Conservation (phyloP, 805 yeast genomes). For the Candida easanensis region DNA sequence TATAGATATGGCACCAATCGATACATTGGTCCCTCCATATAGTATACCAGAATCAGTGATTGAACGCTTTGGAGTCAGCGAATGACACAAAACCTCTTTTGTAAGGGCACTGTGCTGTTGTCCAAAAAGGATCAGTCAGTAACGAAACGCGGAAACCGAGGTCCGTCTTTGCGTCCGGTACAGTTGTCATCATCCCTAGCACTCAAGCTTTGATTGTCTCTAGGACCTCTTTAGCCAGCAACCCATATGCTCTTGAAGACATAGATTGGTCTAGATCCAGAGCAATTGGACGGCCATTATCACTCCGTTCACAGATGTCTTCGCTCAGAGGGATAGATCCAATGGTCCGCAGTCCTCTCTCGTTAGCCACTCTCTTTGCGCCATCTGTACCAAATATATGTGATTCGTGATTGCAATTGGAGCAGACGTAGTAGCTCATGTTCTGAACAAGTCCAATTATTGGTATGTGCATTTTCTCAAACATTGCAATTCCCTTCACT, state of each 20-base stretch:
- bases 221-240: conserved; percentile 43
- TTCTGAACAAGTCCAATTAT: conserved; percentile 77
- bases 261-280: conserved; percentile 38
- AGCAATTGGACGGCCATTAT: conserved; percentile 63
- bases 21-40: no score
- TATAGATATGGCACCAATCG: background rate
- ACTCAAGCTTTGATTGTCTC: background rate
- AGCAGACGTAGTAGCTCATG: conserved; percentile 76
- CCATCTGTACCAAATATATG: conserved; percentile 72
- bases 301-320: conserved; percentile 58
- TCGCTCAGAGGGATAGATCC: conserved; percentile 69
- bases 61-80: no score
- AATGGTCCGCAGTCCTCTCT: conserved; percentile 46
- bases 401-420: conserved; percentile 69
- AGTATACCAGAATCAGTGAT: no score
- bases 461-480: conserved; percentile 66
- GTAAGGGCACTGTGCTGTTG: background rate
- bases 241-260: conserved; percentile 41
- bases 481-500: conserved; percentile 77
- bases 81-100: conserved; percentile 6
- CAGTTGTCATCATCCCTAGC: background rate
- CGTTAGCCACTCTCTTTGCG: conserved; percentile 46
- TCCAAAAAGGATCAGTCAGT: background rate
- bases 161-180: conserved; percentile 5
- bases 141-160: conserved; percentile 2